A percentile compares a stretch with the other conserved stretches of the same genome.
phyloP scores from a whole-genome alignment of 495 filamentous ascomycete genomes.

The Xylaria sp. region DNA sequence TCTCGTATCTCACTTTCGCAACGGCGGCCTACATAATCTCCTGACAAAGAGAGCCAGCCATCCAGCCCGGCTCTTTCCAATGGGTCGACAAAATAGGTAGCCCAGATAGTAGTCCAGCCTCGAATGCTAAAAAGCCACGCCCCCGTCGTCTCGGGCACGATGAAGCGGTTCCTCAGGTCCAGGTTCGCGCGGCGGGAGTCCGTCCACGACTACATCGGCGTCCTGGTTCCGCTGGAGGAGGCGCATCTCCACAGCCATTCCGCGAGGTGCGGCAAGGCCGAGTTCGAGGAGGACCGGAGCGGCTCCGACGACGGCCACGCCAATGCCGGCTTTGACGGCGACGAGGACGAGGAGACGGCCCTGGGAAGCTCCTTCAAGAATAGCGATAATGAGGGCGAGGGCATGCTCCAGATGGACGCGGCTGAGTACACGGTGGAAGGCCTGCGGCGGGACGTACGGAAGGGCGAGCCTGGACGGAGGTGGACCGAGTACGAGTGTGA shows the following conservation, averaged over 20 bases:
- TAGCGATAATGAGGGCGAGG: constrained; percentile 45
- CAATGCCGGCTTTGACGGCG: constrained; percentile 29
- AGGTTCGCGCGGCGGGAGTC: constrained; percentile 44
- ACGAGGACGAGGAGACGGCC: constrained; percentile 37
- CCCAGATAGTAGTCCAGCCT: constrained; percentile 21
- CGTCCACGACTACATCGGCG: constrained; percentile 51
- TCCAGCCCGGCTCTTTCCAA: not conserved
- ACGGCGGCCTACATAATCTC: not conserved
- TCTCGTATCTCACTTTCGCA: not conserved
- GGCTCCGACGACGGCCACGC: constrained; percentile 31
- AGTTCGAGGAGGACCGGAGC: constrained; percentile 41
- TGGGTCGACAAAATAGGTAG: constrained; percentile 14
- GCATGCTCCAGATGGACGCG: constrained; percentile 50
- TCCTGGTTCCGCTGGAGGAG: constrained; percentile 55
- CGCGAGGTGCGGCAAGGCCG: constrained; percentile 42
- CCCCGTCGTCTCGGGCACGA: constrained; percentile 9
- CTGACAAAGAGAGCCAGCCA: constrained; percentile 5
- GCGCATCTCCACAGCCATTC: constrained; percentile 57
- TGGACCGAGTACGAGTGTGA: constrained; percentile 60
- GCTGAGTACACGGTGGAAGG: constrained; percentile 60
- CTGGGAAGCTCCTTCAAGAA: constrained; percentile 37
- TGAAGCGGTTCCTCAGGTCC: constrained; percentile 33
- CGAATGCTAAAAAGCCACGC: not conserved
- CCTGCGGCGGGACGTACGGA: constrained; percentile 51
- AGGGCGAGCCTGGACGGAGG: constrained; percentile 47